Base-by-base conservation (phyloP, 2,329 filamentous ascomycete species). In the Pseudogymnoascus sp. region DNA sequence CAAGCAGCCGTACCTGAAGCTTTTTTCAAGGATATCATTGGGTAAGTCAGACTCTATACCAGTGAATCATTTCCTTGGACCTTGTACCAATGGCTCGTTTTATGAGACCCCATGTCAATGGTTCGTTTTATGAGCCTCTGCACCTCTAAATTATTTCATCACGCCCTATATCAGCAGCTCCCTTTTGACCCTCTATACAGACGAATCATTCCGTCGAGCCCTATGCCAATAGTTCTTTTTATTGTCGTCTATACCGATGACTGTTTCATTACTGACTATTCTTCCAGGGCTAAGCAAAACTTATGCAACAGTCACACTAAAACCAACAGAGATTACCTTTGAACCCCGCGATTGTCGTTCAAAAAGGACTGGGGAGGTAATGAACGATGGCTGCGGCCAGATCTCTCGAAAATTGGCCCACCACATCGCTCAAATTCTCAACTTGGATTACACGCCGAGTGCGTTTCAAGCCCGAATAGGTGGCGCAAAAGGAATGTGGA, bases 401-500 rank as follows among this genome's bases (percentile, higher is more conserved):
- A 86, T 92, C 66, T 92, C 89, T 0, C 75, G 77, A 3, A 79
- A 76, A 1, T 79, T 89, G 1, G 85, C 83, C 0, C 70, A 73
- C 1, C 74, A 75, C 41, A 77, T 91, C 4, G 78, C 80, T 26
- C 69, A 77, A 0, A 64, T 64, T 0, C 76, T 88, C 7, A 80
- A 79, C 0, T 72, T 87, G 0, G 66, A 70, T 0, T 77, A 81
- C n/a, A 70, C 82, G 0, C 87, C 88, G 0, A 82, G 82, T 35
- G 85, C 80, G 0, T 85, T 87, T 50, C 89, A 93, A 71, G 88
- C 78, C 1, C 81, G 90, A 0, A 81, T 92, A 36, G 87, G 84
- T 8, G 83, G 86, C 15, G 87, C 87, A 0, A 93, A 93, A 71
- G 90, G 89, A 0, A 77, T 92, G 65, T 92, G 88, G 89, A 79